These are phyloP conservation scores for Osmanthus fragrans DNA, from an alignment of 257 asterid species.

Conservation along the genomic window DNA sequence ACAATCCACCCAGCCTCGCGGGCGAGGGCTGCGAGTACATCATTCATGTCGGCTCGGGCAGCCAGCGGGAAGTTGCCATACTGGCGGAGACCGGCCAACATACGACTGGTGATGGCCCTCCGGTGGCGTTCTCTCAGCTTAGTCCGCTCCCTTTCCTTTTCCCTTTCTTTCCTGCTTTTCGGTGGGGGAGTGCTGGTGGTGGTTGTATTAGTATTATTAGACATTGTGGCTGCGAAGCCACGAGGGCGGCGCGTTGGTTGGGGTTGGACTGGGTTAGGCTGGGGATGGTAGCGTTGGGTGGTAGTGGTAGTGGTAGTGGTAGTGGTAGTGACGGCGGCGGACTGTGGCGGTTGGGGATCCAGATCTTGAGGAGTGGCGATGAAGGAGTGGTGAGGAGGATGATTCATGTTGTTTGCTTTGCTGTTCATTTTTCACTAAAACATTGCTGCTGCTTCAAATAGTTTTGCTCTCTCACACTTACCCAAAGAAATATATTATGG, in stretches of 20 bases:
- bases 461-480: not conserved
- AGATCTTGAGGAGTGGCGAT: constrained; percentile 45
- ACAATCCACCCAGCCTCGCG: constrained; percentile 77
- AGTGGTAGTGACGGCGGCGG: not conserved
- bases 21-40: constrained; percentile 76
- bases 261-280: constrained; percentile 21
- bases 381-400: constrained; percentile 31
- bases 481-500: not conserved
- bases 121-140: constrained; percentile 77
- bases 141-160: constrained; percentile 72
- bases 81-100: constrained; percentile 79
- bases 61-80: constrained; percentile 73
- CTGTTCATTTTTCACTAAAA: not conserved
- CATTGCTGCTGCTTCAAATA: not conserved
- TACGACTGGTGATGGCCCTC: constrained; percentile 73
- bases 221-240: constrained; percentile 67
- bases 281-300: constrained; percentile 19
- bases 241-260: constrained; percentile 71
- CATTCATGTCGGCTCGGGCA: constrained; percentile 79
- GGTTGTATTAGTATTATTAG: constrained; percentile 21
- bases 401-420: constrained; percentile 28
- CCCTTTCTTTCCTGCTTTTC: constrained; percentile 66
- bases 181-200: constrained; percentile 23
- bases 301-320: constrained; percentile 32
- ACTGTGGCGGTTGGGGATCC: constrained; percentile 33